phyloP scores from a whole-genome alignment of 176 grass and related monocot genomes.

The Thinopyrum elongatum region DNA sequence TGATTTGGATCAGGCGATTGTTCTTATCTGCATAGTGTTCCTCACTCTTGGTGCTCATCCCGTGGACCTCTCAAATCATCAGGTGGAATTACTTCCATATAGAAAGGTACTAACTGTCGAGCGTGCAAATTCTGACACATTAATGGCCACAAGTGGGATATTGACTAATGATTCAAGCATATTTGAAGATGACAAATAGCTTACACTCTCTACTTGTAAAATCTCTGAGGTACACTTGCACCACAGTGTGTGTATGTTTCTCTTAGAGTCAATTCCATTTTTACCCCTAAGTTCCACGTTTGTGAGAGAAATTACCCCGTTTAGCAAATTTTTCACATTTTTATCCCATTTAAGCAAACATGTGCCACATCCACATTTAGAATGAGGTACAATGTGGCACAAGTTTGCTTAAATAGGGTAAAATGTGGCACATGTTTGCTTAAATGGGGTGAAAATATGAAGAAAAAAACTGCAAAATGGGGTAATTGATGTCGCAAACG shows the following conservation, averaged over 20 bases:
- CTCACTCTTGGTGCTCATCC: conserved; percentile 2
- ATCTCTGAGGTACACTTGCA: conserved; percentile 7
- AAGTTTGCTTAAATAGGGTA: no score
- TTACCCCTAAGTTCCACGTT: neutral
- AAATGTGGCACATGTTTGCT: no score
- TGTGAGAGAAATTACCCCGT: no score
- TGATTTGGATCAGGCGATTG: conserved; percentile 17
- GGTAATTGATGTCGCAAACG: no score
- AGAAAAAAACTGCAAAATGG: no score
- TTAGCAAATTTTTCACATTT: no score
- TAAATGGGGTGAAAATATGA: no score
- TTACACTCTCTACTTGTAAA: neutral
- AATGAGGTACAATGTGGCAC: no score
- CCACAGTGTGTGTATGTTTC: no score
- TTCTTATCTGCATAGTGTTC: neutral
- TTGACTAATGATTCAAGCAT: neutral
- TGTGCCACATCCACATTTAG: no score
- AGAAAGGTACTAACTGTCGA: neutral
- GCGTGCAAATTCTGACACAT: neutral
- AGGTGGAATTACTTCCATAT: neutral
- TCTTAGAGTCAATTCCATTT: no score
- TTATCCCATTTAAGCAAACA: no score
- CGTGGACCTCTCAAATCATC: neutral
- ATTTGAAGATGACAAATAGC: neutral
- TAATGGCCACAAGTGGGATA: conserved; percentile 13